Evolutionary conservation across 108 stramenopile species (phyloP).

Genomic region (Fragilaria radians): DNA sequence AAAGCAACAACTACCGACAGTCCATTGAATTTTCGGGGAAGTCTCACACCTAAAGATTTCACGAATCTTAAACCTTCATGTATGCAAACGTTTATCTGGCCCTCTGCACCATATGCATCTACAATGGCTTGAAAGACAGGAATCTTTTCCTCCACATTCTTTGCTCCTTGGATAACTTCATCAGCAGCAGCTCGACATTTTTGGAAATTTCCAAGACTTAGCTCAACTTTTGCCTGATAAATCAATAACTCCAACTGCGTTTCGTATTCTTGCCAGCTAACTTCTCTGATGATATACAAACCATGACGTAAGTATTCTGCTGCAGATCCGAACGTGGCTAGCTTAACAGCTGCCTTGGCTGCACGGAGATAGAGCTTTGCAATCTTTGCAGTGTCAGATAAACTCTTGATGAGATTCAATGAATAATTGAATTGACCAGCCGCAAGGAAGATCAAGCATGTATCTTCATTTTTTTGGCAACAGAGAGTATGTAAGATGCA

Average conservation of each 20-base stretch:
- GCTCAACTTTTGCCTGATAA: constrained; percentile 13
- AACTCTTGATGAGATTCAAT: constrained; percentile 2
- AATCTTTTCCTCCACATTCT: constrained; percentile 22
- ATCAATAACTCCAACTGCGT: constrained; percentile 22
- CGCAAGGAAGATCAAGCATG: constrained; percentile 34
- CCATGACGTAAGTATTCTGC: constrained; percentile 19
- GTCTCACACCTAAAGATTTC: neutral
- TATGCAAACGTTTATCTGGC: neutral
- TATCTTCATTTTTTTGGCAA: constrained; percentile 8
- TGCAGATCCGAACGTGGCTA: constrained; percentile 30
- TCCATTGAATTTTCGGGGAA: neutral
- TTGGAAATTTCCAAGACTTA: constrained; percentile 10
- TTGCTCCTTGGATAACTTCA: constrained; percentile 20
- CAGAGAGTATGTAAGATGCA: constrained; percentile 10
- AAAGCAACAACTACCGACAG: neutral
- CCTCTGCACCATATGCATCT: neutral
- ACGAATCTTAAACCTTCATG: neutral
- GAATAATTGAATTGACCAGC: constrained; percentile 30
- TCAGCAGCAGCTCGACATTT: constrained; percentile 1
- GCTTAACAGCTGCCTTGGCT: constrained; percentile 21
- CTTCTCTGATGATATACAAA: constrained; percentile 10
- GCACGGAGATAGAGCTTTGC: constrained; percentile 27
- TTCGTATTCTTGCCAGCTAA: constrained; percentile 24
- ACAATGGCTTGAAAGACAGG: constrained; percentile 17
- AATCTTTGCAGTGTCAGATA: neutral